Base-by-base conservation (phyloP, 2,329 filamentous ascomycete species). In the Aspergillus oerlinghausenensis region DNA sequence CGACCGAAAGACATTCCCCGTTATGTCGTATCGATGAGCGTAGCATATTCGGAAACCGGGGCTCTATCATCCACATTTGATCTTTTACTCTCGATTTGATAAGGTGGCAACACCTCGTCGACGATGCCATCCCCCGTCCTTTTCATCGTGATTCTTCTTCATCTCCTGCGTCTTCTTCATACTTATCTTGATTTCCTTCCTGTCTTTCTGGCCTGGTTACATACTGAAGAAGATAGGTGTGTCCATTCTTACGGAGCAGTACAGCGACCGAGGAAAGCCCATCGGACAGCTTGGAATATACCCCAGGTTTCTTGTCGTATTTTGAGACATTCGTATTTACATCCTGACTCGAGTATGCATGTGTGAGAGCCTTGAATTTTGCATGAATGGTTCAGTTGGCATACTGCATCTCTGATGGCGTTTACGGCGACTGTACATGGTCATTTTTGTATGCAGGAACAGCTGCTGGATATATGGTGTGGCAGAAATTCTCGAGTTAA, bases 1-100 rank as follows among this genome's bases (percentile, higher is more conserved):
- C 42, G 77, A 79, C 59, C 76, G 78, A 51, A 79, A 78, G 66
- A 77, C 73, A 9, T 79, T 79, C 58, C 77, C 78, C 25, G 66
- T 72, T 8, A 70, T 78, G 48, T 70, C 70, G 43, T 77, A 73
- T 58, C 70, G 77, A 54, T 79, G 61, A 74, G 32, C 25, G 2
- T 25, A 23, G 23, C 11, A 26, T 47, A 17, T 17, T 38, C 32
- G 17, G 3, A 38, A 38, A 38, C 14, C 14, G 14, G 5, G 14
- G 32, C 32, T 35, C 32, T 17, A 6, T 35, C 32, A 35, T 35
- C 5, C 14, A 7, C 32, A 7, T 35, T 17, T 17, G 32, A 35
- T 35, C n/a, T 2, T 43, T n/a, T 19, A 43, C 40, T 21, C 11
- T 11, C 9, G 17, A n/a, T 21, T 6, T 21, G 10, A 19, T 21